Percentiles rank a stretch among this genome's conserved stretches.
Evolutionary conservation across 2,329 filamentous ascomycete genomes (phyloP).

Genomic region (Trichophyton equinum): DNA sequence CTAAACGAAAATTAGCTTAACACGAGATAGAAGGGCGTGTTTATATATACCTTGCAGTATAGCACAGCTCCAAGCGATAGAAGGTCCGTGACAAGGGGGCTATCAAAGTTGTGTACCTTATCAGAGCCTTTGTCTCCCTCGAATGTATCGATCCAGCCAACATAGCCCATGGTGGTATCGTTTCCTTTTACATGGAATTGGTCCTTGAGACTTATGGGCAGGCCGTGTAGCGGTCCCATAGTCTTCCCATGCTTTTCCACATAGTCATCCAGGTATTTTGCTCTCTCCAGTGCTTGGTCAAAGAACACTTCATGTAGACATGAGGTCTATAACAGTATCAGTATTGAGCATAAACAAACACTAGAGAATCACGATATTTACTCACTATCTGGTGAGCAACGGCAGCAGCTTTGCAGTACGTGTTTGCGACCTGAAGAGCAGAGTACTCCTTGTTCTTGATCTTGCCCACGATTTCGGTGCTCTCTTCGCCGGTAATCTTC

Average conservation of each 20-base stretch:
- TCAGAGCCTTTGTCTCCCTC: constrained; percentile 42
- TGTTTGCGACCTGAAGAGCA: constrained; percentile 5
- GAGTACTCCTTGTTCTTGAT: constrained; percentile 9
- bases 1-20: constrained; percentile 27
- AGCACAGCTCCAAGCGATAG: constrained; percentile 42
- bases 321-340: not conserved
- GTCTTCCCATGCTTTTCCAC: constrained; percentile 26
- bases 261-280: constrained; percentile 23
- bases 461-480: constrained; percentile 4
- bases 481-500: constrained; percentile 5
- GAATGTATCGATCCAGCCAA: constrained; percentile 40
- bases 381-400: constrained; percentile 11
- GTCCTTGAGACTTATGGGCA: constrained; percentile 22
- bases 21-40: constrained; percentile 14
- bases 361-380: not conserved
- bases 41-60: constrained; percentile 42
- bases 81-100: constrained; percentile 46
- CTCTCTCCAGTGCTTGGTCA: constrained; percentile 17
- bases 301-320: constrained; percentile 17
- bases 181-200: constrained; percentile 13
- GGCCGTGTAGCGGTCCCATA: constrained; percentile 23
- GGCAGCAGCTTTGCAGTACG: constrained; percentile 10
- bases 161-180: constrained; percentile 14
- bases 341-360: not conserved
- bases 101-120: constrained; percentile 41